A percentile compares a stretch with the other conserved stretches of the same genome.
Conservation (phyloP, 108 stramenopile genomes). For the Stephanodiscus triporus region DNA sequence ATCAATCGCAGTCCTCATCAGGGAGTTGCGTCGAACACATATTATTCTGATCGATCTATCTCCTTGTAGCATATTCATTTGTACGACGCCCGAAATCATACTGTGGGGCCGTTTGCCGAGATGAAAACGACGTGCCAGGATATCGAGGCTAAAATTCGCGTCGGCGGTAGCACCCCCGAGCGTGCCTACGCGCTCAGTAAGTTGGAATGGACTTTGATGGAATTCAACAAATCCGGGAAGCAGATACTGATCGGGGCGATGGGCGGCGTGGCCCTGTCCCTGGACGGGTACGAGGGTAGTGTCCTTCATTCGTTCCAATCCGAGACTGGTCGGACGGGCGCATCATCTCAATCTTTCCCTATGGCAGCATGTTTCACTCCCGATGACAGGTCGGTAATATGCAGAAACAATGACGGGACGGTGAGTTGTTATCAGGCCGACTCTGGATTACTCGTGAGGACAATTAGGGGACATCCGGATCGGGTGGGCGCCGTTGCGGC, state of each 20-base stretch:
- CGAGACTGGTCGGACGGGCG: conserved; percentile 23
- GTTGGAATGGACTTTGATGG: conserved; percentile 59
- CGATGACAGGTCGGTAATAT: conserved; percentile 67
- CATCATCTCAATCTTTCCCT: conserved; percentile 16
- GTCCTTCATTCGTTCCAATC: conserved; percentile 60
- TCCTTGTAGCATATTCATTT: conserved; percentile 65
- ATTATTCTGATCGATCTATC: not conserved
- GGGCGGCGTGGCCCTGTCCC: conserved; percentile 53
- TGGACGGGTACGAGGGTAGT: conserved; percentile 84
- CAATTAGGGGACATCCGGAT: conserved; percentile 65
- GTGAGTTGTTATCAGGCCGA: conserved; percentile 68
- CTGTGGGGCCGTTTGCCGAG: conserved; percentile 80
- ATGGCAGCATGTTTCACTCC: conserved; percentile 69
- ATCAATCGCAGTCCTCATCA: no score
- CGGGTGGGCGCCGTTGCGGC: conserved; percentile 56
- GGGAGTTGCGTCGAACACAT: no score
- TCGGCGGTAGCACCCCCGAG: conserved; percentile 34
- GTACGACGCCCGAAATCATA: conserved; percentile 81
- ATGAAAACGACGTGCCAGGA: conserved; percentile 59
- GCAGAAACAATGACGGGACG: conserved; percentile 70
- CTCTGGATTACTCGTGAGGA: conserved; percentile 57
- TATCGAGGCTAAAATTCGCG: conserved; percentile 48
- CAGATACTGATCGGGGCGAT: conserved; percentile 67
- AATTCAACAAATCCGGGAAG: conserved; percentile 78
- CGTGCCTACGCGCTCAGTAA: conserved; percentile 42